Evolutionary conservation across 495 filamentous ascomycete genomes (phyloP).

Genomic region (Jackrogersella multiformis): DNA sequence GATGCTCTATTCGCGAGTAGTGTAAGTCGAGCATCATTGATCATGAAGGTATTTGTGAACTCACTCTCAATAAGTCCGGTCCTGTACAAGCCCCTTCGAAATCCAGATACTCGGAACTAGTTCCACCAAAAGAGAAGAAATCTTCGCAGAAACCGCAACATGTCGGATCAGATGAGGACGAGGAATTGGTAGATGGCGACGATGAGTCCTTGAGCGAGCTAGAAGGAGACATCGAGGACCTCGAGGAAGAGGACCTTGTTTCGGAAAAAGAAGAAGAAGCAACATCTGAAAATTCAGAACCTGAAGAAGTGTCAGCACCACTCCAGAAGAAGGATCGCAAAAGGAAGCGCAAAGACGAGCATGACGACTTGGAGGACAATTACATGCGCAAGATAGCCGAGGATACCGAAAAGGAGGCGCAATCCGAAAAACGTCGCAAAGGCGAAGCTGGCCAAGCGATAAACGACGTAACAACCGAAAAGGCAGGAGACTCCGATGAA

Average conservation of each 20-base stretch:
- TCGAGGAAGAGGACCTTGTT: conserved; percentile 53
- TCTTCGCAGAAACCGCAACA: conserved; percentile 11
- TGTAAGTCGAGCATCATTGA: conserved; percentile 61
- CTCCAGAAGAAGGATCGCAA: conserved; percentile 66
- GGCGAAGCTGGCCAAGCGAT: conserved; percentile 47
- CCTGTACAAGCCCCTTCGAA: conserved; percentile 68
- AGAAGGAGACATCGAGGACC: conserved; percentile 56
- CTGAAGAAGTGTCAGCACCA: conserved; percentile 37
- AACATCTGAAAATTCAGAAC: conserved; percentile 45
- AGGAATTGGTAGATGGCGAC: conserved; percentile 46
- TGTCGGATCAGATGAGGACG: conserved; percentile 39
- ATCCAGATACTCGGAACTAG: conserved; percentile 56
- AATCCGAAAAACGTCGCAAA: conserved; percentile 58
- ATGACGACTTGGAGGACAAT: conserved; percentile 80
- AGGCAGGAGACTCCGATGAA: conserved; percentile 45
- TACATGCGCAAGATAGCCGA: conserved; percentile 79
- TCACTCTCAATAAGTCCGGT: conserved; percentile 64
- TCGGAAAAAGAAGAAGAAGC: conserved; percentile 51
- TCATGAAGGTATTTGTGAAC: not conserved
- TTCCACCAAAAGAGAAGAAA: conserved; percentile 46
- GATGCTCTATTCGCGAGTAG: conserved; percentile 83
- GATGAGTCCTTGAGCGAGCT: conserved; percentile 52
- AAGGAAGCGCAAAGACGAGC: conserved; percentile 74
- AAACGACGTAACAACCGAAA: conserved; percentile 41
- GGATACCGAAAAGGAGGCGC: conserved; percentile 54